Conservation (phyloP, 1,139 yeast species). For the Groenewaldozyma auringiensis region DNA sequence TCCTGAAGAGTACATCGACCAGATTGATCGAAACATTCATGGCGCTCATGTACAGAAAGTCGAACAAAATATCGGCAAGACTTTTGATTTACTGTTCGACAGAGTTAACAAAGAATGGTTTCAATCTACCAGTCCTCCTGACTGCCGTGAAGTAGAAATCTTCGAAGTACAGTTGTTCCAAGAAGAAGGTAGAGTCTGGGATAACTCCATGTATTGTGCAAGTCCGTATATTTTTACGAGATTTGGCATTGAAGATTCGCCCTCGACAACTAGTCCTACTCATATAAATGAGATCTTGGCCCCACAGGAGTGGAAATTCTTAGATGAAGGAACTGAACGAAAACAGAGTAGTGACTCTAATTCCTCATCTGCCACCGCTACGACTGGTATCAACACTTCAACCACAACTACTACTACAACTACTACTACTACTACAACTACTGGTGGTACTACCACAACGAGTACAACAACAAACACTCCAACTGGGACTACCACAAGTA, state of each 20-base stretch:
- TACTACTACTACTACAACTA: not conserved
- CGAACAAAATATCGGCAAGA: constrained; percentile 31
- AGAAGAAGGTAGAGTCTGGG: constrained; percentile 51
- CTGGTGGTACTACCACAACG: not conserved
- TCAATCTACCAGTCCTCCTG: constrained; percentile 26
- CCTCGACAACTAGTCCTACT: constrained; percentile 12
- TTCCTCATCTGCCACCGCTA: not conserved
- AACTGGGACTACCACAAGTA: not conserved
- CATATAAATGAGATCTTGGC: constrained; percentile 19
- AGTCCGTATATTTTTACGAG: constrained; percentile 12
- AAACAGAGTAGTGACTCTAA: not conserved
- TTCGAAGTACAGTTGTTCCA: constrained; percentile 63
- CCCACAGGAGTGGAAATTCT: constrained; percentile 23
- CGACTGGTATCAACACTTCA: not conserved
- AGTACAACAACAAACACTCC: not conserved
- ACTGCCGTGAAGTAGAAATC: constrained; percentile 47
- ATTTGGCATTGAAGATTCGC: constrained; percentile 6
- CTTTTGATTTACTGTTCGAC: not conserved
- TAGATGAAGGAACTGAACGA: not conserved
- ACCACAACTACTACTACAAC: not conserved
- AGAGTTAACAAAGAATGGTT: constrained; percentile 22
- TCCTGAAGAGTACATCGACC: not conserved
- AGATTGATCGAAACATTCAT: not conserved
- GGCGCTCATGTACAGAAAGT: constrained; percentile 11
- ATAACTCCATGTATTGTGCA: constrained; percentile 21